Conservation (phyloP, 345 rosid genomes). For the Brassica napus region DNA sequence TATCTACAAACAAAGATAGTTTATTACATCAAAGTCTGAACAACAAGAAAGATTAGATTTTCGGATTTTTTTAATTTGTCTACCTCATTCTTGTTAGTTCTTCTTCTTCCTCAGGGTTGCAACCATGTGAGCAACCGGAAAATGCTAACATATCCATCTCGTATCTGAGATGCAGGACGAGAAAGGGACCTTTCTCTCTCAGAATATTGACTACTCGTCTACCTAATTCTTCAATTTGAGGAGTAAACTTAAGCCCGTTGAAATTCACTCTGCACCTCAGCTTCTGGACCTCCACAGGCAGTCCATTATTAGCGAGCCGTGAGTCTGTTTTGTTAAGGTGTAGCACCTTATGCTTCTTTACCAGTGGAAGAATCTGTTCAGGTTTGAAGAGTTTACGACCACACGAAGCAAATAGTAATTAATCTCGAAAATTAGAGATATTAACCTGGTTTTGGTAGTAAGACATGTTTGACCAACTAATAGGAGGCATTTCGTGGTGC, state of each 20-base stretch:
- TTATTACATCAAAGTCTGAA: background rate
- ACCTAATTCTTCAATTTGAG: slow-evolving; percentile 82
- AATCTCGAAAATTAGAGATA: background rate
- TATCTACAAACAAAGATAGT: slow-evolving; percentile 51
- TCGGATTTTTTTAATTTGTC: background rate
- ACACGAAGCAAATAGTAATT: slow-evolving; percentile 10
- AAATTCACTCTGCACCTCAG: slow-evolving; percentile 89
- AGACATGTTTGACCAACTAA: slow-evolving; percentile 93
- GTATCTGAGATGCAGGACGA: slow-evolving; percentile 91
- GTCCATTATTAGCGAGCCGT: slow-evolving; percentile 83
- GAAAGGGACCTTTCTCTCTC: slow-evolving; percentile 80
- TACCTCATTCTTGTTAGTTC: slow-evolving; percentile 89
- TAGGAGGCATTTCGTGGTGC: slow-evolving; percentile 68
- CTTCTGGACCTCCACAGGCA: slow-evolving; percentile 82
- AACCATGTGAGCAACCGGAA: slow-evolving; percentile 94
- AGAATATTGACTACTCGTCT: slow-evolving; percentile 65
- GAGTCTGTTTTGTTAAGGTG: slow-evolving; percentile 89
- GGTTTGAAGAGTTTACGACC: background rate
- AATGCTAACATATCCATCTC: slow-evolving; percentile 99
- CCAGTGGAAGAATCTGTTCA: slow-evolving; percentile 86
- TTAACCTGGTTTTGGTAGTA: slow-evolving; percentile 78
- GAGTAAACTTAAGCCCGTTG: slow-evolving; percentile 73
- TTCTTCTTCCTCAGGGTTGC: slow-evolving; percentile 74
- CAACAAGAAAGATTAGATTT: slow-evolving; percentile 13
- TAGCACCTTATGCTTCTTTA: slow-evolving; percentile 77